These are phyloP conservation scores for Carpinus viminea DNA, from an alignment of 306 rosid genomes.

Conservation along the genomic window DNA sequence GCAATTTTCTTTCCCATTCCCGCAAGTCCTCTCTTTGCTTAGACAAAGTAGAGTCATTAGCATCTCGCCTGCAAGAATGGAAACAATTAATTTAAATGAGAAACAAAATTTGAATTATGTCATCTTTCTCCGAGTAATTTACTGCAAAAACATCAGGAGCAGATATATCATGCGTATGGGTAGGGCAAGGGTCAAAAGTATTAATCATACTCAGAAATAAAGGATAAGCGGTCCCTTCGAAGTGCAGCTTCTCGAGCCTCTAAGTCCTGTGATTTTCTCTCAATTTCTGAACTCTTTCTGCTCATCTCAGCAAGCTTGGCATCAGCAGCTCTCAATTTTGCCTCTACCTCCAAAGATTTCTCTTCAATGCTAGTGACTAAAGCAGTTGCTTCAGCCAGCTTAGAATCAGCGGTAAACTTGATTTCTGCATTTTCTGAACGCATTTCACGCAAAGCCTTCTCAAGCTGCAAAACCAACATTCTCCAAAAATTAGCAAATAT, in stretches of 20 bases:
- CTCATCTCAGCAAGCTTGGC: conserved; percentile 90
- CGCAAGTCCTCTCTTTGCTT: conserved; percentile 84
- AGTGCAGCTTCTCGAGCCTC: conserved; percentile 72
- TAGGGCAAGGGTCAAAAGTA: conserved; percentile 16
- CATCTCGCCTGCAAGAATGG: conserved; percentile 60
- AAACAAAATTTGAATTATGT: conserved; percentile 2
- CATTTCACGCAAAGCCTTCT: conserved; percentile 86
- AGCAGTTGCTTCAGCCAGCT: conserved; percentile 90
- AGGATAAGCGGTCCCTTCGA: conserved; percentile 71
- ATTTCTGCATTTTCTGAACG: conserved; percentile 87
- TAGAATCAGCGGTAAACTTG: conserved; percentile 82
- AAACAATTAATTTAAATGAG: conserved; percentile 19
- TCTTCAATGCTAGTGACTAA: conserved; percentile 83
- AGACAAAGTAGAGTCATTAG: conserved; percentile 59
- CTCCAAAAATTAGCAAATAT: conserved; percentile 38
- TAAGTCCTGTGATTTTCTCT: conserved; percentile 73
- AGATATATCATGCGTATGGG: neutral
- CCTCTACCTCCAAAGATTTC: conserved; percentile 87
- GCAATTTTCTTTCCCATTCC: conserved; percentile 93
- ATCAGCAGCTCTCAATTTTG: conserved; percentile 76
- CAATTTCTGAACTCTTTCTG: conserved; percentile 76
- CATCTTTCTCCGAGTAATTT: neutral
- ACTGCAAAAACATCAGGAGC: conserved; percentile 6
- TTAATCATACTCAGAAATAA: conserved; percentile 67
- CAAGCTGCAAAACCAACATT: conserved; percentile 58